Evolutionary conservation across 2,329 filamentous ascomycete species (phyloP).

Genomic region (Sclerotinia trifoliorum): DNA sequence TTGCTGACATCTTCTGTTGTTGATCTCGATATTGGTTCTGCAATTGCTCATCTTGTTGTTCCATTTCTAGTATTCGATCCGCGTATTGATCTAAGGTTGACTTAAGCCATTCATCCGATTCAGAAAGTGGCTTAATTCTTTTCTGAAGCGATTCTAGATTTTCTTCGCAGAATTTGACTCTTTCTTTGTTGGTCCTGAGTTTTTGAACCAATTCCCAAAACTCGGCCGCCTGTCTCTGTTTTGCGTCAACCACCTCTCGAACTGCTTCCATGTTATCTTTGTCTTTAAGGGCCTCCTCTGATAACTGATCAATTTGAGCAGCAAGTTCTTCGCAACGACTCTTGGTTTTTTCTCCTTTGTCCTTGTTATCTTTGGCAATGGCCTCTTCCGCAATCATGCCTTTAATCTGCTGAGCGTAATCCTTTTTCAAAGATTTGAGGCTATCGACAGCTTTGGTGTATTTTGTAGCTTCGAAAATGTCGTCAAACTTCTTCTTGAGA

Average conservation of each 20-base stretch:
- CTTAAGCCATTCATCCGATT: constrained; percentile 74
- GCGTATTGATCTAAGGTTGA: constrained; percentile 74
- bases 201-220: constrained; percentile 74
- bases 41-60: constrained; percentile 61
- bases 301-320: constrained; percentile 62
- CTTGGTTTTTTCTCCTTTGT: constrained; percentile 71
- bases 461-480: constrained; percentile 95
- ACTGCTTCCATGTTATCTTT: constrained; percentile 30
- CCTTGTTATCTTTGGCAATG: constrained; percentile 79
- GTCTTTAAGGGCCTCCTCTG: constrained; percentile 57
- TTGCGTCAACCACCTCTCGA: constrained; percentile 57
- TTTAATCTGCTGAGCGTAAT: constrained; percentile 71
- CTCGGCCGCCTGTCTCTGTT: constrained; percentile 69
- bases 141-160: constrained; percentile 77
- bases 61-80: constrained; percentile 65
- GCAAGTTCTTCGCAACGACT: constrained; percentile 64
- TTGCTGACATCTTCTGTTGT: constrained; percentile 48
- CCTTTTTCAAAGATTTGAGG: constrained; percentile 82
- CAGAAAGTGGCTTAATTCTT: constrained; percentile 67
- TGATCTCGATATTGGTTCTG: constrained; percentile 65
- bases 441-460: constrained; percentile 98
- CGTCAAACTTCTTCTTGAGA: constrained; percentile 92
- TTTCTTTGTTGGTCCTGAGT: constrained; percentile 73
- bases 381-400: constrained; percentile 73
- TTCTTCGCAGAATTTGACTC: constrained; percentile 65